Evolutionary conservation across 148 eudicot genomes (phyloP).

Genomic region (Beta vulgaris): DNA sequence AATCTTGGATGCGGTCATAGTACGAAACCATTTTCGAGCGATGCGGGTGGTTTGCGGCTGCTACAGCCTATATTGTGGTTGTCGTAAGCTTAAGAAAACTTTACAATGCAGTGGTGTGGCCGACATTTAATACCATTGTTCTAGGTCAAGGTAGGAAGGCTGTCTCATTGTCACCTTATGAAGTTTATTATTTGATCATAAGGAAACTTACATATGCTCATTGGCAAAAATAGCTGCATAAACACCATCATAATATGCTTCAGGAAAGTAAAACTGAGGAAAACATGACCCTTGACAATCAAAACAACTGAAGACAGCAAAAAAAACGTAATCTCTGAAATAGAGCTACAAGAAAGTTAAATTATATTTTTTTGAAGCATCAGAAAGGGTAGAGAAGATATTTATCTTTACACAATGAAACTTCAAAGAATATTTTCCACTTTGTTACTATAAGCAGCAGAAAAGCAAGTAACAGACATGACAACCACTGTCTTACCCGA

Average conservation of each 20-base stretch:
- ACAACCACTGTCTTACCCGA: slow-evolving; percentile 48
- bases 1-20: too few species aligned
- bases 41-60: too few species aligned
- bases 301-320: not conserved
- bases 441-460: not conserved
- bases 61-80: too few species aligned
- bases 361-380: slow-evolving; percentile 1
- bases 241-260: not conserved
- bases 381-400: not conserved
- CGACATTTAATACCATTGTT: too few species aligned
- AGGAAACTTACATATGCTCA: not conserved
- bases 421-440: not conserved
- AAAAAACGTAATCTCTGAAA: not conserved
- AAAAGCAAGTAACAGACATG: slow-evolving; percentile 4
- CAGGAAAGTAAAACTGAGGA: slow-evolving; percentile 1
- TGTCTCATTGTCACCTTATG: too few species aligned
- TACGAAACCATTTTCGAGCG: too few species aligned
- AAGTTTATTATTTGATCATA: not conserved
- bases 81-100: too few species aligned
- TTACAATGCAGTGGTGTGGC: too few species aligned
- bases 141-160: too few species aligned
- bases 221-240: not conserved
- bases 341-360: not conserved
- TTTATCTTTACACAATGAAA: not conserved
- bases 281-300: not conserved